phyloP scores from a whole-genome alignment of 108 stramenopile genomes.

The Licmophora abbreviata region DNA sequence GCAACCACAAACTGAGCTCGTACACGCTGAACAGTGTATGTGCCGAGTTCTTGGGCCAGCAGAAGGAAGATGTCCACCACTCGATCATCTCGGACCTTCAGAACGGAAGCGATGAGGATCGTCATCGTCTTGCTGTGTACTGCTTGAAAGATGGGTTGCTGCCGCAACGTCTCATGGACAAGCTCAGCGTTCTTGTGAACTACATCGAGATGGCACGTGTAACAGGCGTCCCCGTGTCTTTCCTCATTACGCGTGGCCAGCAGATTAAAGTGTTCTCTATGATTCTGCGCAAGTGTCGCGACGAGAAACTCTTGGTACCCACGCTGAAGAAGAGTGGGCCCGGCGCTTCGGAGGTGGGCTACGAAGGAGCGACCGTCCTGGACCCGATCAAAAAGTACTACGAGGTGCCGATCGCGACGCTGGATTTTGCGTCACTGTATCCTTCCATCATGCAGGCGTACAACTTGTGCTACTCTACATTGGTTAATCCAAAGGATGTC shows the following conservation, averaged over 20 bases:
- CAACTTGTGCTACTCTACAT: slow-evolving; percentile 98
- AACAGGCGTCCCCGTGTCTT: slow-evolving; percentile 95
- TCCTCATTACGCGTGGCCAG: slow-evolving; percentile 94
- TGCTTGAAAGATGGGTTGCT: slow-evolving; percentile 97
- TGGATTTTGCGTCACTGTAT: slow-evolving; percentile 99
- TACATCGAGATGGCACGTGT: slow-evolving; percentile 99
- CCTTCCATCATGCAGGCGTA: slow-evolving; percentile 99
- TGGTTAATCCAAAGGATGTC: slow-evolving; percentile 74
- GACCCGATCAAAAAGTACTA: slow-evolving; percentile 98
- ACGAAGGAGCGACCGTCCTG: slow-evolving; percentile 98
- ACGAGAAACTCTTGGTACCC: slow-evolving; percentile 88
- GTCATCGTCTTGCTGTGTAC: slow-evolving; percentile 96
- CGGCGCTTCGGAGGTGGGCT: slow-evolving; percentile 66
- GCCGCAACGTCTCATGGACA: slow-evolving; percentile 95
- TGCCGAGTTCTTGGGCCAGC: slow-evolving; percentile 93
- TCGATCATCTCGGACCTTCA: slow-evolving; percentile 98
- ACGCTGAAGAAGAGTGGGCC: slow-evolving; percentile 74
- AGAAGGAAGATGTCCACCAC: slow-evolving; percentile 99
- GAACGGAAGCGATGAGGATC: slow-evolving; percentile 94
- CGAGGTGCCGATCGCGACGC: slow-evolving; percentile 96
- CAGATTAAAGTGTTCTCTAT: slow-evolving; percentile 99
- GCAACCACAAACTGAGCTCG: slow-evolving; percentile 98
- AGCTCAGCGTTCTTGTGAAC: slow-evolving; percentile 96
- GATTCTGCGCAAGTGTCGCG: slow-evolving; percentile 93
- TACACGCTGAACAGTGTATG: slow-evolving; percentile 97